Evolutionary conservation across 257 asterid genomes (phyloP).

Genomic region (Hygrophila difformis): DNA sequence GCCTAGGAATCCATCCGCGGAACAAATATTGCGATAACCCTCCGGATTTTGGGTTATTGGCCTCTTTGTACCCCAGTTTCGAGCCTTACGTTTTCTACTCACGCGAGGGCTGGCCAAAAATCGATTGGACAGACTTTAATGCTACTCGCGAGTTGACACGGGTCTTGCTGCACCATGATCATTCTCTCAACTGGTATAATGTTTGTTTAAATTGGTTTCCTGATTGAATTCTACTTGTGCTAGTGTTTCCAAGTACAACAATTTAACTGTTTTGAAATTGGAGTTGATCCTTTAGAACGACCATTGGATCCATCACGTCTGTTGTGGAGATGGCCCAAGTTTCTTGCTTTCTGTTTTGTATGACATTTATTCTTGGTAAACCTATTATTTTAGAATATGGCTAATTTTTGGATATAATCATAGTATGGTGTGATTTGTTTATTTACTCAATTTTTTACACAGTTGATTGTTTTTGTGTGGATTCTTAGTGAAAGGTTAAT

Average conservation of each 20-base stretch:
- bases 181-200: conserved; percentile 54
- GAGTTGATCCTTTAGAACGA: no score
- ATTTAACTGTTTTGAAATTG: background rate
- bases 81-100: conserved; percentile 54
- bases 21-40: conserved; percentile 72
- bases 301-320: no score
- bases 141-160: conserved; percentile 89
- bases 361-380: no score
- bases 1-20: conserved; percentile 49
- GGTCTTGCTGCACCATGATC: conserved; percentile 73
- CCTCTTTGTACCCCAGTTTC: conserved; percentile 60
- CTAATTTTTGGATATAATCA: no score
- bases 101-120: conserved; percentile 61
- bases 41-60: conserved; percentile 66
- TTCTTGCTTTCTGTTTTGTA: no score
- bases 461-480: no score
- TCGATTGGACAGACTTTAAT: conserved; percentile 90
- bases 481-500: no score
- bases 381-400: no score
- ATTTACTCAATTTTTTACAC: no score
- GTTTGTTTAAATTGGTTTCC: background rate
- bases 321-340: no score
- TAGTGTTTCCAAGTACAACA: background rate
- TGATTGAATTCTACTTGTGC: background rate
- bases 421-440: no score